These are phyloP conservation scores for Diaporthe australafricana DNA, from an alignment of 2,329 filamentous ascomycete genomes.

Conservation along the genomic window DNA sequence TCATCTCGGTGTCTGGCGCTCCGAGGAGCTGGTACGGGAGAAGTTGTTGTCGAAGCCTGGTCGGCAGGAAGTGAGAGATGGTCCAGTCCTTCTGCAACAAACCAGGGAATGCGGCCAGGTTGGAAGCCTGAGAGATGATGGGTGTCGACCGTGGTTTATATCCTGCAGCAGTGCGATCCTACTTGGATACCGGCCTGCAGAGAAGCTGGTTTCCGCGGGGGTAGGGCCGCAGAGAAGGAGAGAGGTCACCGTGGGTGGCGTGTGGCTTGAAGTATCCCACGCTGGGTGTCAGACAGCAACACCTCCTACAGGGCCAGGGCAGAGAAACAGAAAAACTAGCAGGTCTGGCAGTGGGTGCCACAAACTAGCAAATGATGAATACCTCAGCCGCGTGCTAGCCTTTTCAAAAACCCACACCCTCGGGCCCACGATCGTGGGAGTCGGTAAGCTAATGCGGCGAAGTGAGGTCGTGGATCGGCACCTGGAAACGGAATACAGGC, in stretches of 20 bases:
- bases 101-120: constrained; percentile 1
- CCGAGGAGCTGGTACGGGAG: constrained; percentile 24
- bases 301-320: constrained; percentile 5
- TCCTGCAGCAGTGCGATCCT: neutral
- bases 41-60: constrained; percentile 5
- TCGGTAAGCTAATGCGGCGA: constrained; percentile 17
- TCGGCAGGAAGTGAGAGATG: constrained; percentile 1
- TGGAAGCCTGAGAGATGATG: neutral
- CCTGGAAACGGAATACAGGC: constrained; percentile 13
- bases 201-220: constrained; percentile 24
- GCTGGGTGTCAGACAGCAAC: constrained; percentile 1
- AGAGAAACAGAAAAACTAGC: neutral
- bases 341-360: neutral
- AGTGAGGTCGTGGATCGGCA: constrained; percentile 29
- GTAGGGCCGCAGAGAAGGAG: constrained; percentile 12
- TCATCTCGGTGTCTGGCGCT: constrained; percentile 46
- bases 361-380: neutral
- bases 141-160: constrained; percentile 34
- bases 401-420: constrained; percentile 22
- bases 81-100: neutral
- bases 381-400: constrained; percentile 29
- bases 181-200: neutral
- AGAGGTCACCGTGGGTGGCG: constrained; percentile 4
- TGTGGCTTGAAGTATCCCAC: constrained; percentile 30
- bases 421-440: constrained; percentile 27